Evolutionary conservation across 768 basidiomycete species (phyloP).

Genomic region (Lenzites betulinus): DNA sequence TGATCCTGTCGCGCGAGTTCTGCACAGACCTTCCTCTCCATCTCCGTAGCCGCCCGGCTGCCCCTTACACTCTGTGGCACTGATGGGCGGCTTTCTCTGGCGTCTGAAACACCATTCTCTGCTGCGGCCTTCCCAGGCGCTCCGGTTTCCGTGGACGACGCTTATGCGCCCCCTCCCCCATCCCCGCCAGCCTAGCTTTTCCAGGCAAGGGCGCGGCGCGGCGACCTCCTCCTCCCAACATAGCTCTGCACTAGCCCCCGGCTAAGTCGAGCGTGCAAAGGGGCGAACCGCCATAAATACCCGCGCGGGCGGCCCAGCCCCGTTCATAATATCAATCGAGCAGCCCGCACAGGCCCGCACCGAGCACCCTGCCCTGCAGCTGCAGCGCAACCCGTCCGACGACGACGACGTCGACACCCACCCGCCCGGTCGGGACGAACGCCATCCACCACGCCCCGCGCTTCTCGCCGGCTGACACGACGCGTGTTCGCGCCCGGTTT

Average conservation of each 20-base stretch:
- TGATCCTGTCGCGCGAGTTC: background rate
- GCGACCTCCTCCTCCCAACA: background rate
- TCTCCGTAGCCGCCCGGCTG: background rate
- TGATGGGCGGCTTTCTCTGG: constrained; percentile 21
- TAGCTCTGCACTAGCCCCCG: background rate
- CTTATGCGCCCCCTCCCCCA: background rate
- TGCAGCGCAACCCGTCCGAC: too few species aligned
- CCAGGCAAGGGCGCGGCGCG: background rate
- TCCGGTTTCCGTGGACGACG: constrained; percentile 22
- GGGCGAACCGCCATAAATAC: background rate
- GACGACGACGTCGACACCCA: background rate
- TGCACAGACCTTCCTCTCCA: background rate
- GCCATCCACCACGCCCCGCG: constrained; percentile 21
- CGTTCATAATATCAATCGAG: background rate
- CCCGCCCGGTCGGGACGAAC: constrained; percentile 8
- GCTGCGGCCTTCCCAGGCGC: constrained; percentile 16
- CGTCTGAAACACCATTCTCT: constrained; percentile 20
- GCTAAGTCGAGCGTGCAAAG: constrained; percentile 2
- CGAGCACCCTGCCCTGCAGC: background rate
- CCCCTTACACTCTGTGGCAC: constrained; percentile 16
- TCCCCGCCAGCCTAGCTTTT: background rate
- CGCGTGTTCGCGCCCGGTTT: background rate
- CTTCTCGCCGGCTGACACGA: constrained; percentile 20
- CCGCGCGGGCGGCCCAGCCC: background rate
- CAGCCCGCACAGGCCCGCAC: background rate